Percentiles rank a stretch among this genome's conserved stretches.
phyloP scores from a whole-genome alignment of 805 yeast genomes.

The Kuraishia borneana region DNA sequence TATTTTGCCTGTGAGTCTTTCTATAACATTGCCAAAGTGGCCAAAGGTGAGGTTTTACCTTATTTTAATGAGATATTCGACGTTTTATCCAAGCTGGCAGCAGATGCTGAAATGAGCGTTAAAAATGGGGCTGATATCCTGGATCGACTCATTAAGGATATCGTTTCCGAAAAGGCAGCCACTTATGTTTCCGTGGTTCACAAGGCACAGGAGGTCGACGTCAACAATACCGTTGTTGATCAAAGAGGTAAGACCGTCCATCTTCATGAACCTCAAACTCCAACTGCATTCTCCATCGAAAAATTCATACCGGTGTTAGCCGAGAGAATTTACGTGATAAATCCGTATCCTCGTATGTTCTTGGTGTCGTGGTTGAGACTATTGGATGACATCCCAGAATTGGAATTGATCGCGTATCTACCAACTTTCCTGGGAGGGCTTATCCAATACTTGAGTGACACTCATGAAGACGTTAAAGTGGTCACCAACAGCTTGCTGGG shows the following conservation, averaged over 20 bases:
- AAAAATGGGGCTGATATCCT: slow-evolving; percentile 92
- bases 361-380: slow-evolving; percentile 89
- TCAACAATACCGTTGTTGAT: slow-evolving; percentile 28
- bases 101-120: slow-evolving; percentile 85
- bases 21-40: slow-evolving; percentile 92
- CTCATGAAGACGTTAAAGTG: slow-evolving; percentile 78
- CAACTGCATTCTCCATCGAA: slow-evolving; percentile 67
- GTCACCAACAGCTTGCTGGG: slow-evolving; percentile 75
- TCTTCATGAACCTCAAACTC: slow-evolving; percentile 45
- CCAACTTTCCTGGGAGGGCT: slow-evolving; percentile 86
- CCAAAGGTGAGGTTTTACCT: slow-evolving; percentile 84
- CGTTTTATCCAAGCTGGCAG: slow-evolving; percentile 78
- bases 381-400: slow-evolving; percentile 86
- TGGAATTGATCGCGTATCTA: slow-evolving; percentile 75
- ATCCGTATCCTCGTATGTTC: slow-evolving; percentile 87
- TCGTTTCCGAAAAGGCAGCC: slow-evolving; percentile 89
- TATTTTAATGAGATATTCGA: slow-evolving; percentile 95
- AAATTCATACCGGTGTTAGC: slow-evolving; percentile 85
- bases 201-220: slow-evolving; percentile 16
- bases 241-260: slow-evolving; percentile 50
- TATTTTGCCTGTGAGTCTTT: slow-evolving; percentile 95
- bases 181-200: slow-evolving; percentile 70
- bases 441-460: slow-evolving; percentile 66
- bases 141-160: slow-evolving; percentile 85
- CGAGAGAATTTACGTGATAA: slow-evolving; percentile 85